Base-by-base conservation (phyloP, 495 filamentous ascomycete species). In the Friedmanniomyces simplex region DNA sequence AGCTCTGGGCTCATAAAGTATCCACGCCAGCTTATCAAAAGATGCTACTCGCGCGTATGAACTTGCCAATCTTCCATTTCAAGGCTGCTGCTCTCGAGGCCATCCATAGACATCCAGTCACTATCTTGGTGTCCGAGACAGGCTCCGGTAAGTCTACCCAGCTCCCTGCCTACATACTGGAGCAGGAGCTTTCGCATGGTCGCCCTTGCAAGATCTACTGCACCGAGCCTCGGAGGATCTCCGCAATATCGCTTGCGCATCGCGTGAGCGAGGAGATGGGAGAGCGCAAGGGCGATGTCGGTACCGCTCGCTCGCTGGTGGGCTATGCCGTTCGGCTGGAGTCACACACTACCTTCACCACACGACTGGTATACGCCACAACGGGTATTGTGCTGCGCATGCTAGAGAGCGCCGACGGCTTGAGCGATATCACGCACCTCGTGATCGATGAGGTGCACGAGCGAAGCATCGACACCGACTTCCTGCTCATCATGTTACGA, bases 121-220 rank as follows among this genome's bases (percentile, higher is more conserved):
- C 91, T 7, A 95, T 97, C 54, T 78, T 96, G 32, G 95, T 89
- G 66, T 91, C 91, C 62, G 93, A 97, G 72, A 98, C 93, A 14
- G 93, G 93, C 65, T 96, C 83, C 71, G 93, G 93, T 53, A 98
- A 98, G 75, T 95, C 89, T 72, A 98, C 93, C 0, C 93, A 98
- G 68, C 86, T 96, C 5, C 93, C 93, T 24, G 83, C 89, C 1
- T 98, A 88, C 68, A 81, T 98, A 20, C 73, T 98, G 1, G 93
- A 98, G 63, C 79, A 94, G 59, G 85, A 96, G 64, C 79, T 98
- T 60, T 80, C 81, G 13, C 75, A 83, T 45, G 90, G 90, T 8
- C 86, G 82, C 37, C 72, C 78, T 14, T 96, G 91, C 72, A 96
- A 91, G 67, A 82, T 98, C 18, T 96, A 91, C 68, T 94, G 91